phyloP scores from a whole-genome alignment of 371 early-diverging fungal genomes.

The Zychaea mexicana region DNA sequence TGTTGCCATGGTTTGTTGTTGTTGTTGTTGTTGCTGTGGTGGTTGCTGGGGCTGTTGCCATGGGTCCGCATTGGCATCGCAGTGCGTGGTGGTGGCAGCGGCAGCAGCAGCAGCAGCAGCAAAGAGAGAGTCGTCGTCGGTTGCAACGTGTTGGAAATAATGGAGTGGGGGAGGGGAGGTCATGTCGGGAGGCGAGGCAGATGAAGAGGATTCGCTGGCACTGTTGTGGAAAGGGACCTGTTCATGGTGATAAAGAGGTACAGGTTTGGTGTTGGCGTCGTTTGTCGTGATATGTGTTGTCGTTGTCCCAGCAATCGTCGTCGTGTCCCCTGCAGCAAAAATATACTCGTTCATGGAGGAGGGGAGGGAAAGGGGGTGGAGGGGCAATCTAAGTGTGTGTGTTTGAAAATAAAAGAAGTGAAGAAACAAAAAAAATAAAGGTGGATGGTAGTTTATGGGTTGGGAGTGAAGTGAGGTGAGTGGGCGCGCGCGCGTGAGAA shows the following conservation, averaged over 20 bases:
- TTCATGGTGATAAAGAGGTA: conserved; percentile 20
- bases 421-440: neutral
- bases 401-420: neutral
- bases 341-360: conserved; percentile 15
- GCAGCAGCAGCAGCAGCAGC: neutral
- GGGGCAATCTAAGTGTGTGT: neutral
- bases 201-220: neutral
- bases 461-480: neutral
- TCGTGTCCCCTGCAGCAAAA: conserved; percentile 8
- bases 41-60: conserved; percentile 6
- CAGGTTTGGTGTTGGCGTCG: neutral
- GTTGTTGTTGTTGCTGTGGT: conserved; percentile 7
- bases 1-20: neutral
- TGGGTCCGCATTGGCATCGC: neutral
- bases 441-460: neutral
- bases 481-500: neutral
- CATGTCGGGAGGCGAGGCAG: conserved; percentile 1
- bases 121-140: too few relatives aligned
- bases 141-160: conserved; percentile 10
- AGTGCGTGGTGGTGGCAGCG: neutral
- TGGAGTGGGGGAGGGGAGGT: neutral
- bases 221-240: conserved; percentile 16
- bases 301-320: neutral
- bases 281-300: neutral
- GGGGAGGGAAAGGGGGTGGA: neutral